Percentiles rank a stretch among this genome's conserved stretches.
Conservation (phyloP, 495 filamentous ascomycete species). For the Xylaria nigripes region DNA sequence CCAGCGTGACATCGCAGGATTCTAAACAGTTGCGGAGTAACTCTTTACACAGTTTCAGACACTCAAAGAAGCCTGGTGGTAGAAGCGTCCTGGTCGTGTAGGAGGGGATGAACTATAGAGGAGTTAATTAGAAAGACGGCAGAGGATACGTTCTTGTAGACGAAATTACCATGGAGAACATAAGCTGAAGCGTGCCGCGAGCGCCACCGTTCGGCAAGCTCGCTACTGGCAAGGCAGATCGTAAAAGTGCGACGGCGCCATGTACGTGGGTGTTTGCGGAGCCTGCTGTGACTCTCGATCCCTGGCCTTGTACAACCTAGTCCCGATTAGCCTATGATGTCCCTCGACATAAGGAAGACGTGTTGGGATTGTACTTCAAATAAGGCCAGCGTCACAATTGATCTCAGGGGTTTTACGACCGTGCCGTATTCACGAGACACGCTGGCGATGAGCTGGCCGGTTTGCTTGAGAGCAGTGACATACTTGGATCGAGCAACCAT, state of each 20-base stretch:
- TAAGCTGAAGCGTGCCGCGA: conserved; percentile 33
- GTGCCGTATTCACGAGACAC: conserved; percentile 15
- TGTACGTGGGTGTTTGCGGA: conserved; percentile 38
- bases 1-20: conserved; percentile 26
- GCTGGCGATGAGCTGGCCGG: conserved; percentile 27
- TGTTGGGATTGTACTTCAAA: conserved; percentile 32
- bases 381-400: conserved; percentile 37
- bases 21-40: conserved; percentile 16
- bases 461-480: conserved; percentile 31
- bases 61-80: conserved; percentile 30
- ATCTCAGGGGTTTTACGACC: conserved; percentile 5
- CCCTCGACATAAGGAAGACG: background rate
- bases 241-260: conserved; percentile 36
- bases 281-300: conserved; percentile 20
- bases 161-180: conserved; percentile 34
- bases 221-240: conserved; percentile 25
- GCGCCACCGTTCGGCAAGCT: conserved; percentile 22
- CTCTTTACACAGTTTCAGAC: conserved; percentile 25
- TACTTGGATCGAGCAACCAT: conserved; percentile 35
- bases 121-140: conserved; percentile 1
- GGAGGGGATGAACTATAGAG: conserved; percentile 29
- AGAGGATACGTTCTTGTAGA: background rate
- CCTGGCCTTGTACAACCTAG: conserved; percentile 29
- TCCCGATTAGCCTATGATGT: conserved; percentile 6
- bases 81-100: conserved; percentile 24